Conservation (phyloP, 2,329 filamentous ascomycete genomes). For the Ophiocordyceps camponoti-floridani region DNA sequence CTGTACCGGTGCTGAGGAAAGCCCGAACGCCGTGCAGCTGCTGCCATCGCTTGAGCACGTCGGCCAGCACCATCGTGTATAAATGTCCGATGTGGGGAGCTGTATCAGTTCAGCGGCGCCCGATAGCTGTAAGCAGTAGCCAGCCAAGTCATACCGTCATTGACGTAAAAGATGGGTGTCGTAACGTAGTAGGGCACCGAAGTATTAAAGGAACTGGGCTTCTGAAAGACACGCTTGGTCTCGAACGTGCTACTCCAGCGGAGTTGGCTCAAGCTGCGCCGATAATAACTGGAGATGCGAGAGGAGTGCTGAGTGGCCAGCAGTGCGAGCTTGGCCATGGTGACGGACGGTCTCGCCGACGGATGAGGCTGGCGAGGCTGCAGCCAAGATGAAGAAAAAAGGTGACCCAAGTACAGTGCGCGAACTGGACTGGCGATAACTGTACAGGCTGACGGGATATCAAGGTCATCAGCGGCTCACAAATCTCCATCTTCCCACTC, state of each 20-base stretch:
- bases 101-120: constrained; percentile 13
- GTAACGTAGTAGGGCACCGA: constrained; percentile 85
- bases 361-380: background rate
- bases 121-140: too few species aligned
- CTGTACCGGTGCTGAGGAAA: constrained; percentile 74
- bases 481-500: background rate
- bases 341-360: background rate
- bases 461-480: background rate
- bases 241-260: background rate
- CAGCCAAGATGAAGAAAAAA: background rate
- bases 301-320: background rate
- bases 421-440: background rate
- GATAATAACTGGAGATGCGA: background rate
- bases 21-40: constrained; percentile 53
- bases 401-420: background rate
- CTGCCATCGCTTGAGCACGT: constrained; percentile 87
- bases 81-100: constrained; percentile 90
- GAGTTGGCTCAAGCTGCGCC: background rate
- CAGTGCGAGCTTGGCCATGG: background rate
- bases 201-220: background rate
- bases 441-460: background rate
- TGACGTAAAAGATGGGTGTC: constrained; percentile 97
- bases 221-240: constrained; percentile 1
- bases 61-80: constrained; percentile 79
- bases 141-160: constrained; percentile 45